phyloP scores from a whole-genome alignment of 1,284 basidiomycete genomes.

The Amylostereum chailletii region DNA sequence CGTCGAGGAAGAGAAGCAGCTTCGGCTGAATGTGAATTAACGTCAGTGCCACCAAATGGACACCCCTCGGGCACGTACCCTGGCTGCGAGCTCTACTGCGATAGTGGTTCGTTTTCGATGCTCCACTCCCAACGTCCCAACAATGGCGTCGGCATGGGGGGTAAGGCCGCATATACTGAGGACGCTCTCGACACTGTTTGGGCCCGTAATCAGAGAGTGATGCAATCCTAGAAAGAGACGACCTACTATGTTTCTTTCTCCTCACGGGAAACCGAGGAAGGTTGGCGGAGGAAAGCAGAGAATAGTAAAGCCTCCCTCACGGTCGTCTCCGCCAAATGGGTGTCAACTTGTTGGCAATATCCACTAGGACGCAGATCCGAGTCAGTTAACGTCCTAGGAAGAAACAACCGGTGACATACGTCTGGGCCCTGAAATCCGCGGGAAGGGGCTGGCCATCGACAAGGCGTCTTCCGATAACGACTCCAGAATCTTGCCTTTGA shows the following conservation, averaged over 20 bases:
- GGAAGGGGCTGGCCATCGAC: conserved; percentile 72
- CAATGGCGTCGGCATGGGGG: conserved; percentile 41
- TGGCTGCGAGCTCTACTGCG: conserved; percentile 80
- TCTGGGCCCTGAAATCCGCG: conserved; percentile 71
- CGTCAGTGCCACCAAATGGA: no score
- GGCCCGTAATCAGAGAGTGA: no score
- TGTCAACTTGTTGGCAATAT: conserved; percentile 83
- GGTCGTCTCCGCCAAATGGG: conserved; percentile 78
- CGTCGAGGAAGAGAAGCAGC: conserved; percentile 68
- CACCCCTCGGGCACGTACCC: no score
- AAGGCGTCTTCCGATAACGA: conserved; percentile 71
- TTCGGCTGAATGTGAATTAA: conserved; percentile 39
- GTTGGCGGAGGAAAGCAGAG: conserved; percentile 84
- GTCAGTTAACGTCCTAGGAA: no score
- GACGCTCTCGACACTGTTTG: no score
- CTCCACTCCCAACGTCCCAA: conserved; percentile 61
- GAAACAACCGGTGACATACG: conserved; percentile 13
- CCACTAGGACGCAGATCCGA: conserved; percentile 23
- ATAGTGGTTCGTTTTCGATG: conserved; percentile 83
- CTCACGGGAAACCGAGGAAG: conserved; percentile 52
- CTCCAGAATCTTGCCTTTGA: conserved; percentile 80
- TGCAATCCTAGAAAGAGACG: conserved; percentile 37
- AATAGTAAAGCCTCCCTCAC: conserved; percentile 90
- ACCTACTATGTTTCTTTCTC: conserved; percentile 81
- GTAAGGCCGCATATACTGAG: conserved; percentile 14